Evolutionary conservation across 208 protist genomes (phyloP).

Genomic region (Acanthamoeba polyphaga): DNA sequence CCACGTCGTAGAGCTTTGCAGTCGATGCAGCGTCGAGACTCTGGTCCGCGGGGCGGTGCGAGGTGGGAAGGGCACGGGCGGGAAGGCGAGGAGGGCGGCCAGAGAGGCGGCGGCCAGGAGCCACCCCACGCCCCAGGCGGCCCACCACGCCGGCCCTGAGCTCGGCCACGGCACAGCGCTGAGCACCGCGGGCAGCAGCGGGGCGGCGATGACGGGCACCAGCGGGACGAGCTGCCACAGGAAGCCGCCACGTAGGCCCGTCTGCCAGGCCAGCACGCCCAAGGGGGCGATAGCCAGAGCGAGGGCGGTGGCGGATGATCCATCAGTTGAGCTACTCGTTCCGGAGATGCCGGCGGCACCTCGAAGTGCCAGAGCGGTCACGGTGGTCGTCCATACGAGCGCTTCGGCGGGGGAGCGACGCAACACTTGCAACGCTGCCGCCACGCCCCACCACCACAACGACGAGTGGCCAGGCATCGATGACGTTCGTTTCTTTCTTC

Average conservation of each 20-base stretch:
- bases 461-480: neutral
- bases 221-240: slow-evolving; percentile 22
- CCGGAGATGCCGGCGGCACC: neutral
- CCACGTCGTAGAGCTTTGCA: neutral
- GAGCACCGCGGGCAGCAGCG: neutral
- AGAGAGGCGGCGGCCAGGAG: neutral
- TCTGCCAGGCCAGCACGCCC: neutral
- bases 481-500: too few relatives aligned
- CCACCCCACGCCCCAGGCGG: neutral
- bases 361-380: neutral
- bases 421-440: slow-evolving; percentile 1
- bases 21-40: neutral
- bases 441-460: neutral
- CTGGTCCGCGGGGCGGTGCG: neutral
- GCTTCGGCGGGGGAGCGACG: neutral
- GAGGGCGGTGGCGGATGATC: neutral
- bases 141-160: neutral
- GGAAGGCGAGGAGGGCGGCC: slow-evolving; percentile 10
- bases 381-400: neutral
- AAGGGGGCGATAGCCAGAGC: neutral
- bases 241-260: neutral
- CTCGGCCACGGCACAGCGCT: neutral
- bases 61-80: slow-evolving; percentile 12
- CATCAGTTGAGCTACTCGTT: neutral
- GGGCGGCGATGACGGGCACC: neutral